Base-by-base conservation (phyloP, 1,139 yeast species). In the Debaryomyces fabryi region DNA sequence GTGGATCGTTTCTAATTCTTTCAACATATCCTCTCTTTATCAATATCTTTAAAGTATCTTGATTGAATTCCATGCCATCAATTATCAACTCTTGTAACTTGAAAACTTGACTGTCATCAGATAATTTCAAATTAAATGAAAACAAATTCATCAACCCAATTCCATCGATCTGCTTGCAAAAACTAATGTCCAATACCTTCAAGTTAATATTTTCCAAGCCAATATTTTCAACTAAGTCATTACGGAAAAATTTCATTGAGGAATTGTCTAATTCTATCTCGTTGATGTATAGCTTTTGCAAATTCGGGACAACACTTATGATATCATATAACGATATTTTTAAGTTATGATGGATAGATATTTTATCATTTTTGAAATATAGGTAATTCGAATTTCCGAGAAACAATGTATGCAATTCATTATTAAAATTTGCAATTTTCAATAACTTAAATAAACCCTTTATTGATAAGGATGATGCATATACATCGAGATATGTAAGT, bases 191-290 rank as follows among this genome's bases (percentile, higher is more conserved):
- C 18, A 75, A 54, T 2, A 58, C 44, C 12, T 57, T 55, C 25
- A 73, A 58, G 1, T 49, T 48, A 33, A 60, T 52, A 1, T 55
- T 48, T 2, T 48, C 49, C n/a, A 63, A 49, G 0, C 65, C 64
- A 25, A 56, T 50, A 1, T 41, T 42, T 12, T 51, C 51, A 12
- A 45, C 45, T 16, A 67, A 51, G 46, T 71, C 76, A 12, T 56
- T 55, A 34, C 60, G 54, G 35, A 75, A 67, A 32, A 58, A 60
- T 37, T 61, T 63, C 65, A 74, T 63, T 0, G 77, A 63, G 7
- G 64, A 61, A 49, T 67, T 68, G 51, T 74, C 79, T 33, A 75
- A 56, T 41, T 72, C 76, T 48, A 72, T 50, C 43, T 75, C 78
- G 39, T 70, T 65, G 33, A 75, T 50, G 24, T 60, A 64, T 7